Evolutionary conservation across 78 protist genomes (phyloP).

Genomic region (Dictyostelium intermedium): DNA sequence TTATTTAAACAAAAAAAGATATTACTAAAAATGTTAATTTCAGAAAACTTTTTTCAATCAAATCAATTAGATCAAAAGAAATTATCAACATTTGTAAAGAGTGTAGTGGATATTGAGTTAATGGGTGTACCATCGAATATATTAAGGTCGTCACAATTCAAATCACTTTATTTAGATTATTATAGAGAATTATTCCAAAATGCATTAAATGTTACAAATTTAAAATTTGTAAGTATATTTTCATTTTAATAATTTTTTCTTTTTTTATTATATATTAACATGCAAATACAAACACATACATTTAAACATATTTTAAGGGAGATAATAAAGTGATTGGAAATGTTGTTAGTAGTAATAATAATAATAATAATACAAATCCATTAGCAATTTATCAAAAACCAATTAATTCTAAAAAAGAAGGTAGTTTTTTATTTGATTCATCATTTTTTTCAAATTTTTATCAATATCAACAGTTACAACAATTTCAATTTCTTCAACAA

Average conservation of each 20-base stretch:
- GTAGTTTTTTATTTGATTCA: not conserved
- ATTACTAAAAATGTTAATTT: slow-evolving; percentile 36
- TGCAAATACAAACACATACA: not conserved
- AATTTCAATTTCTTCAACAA: not conserved
- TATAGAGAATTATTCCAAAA: slow-evolving; percentile 27
- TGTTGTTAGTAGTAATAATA: too few relatives aligned
- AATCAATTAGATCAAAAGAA: slow-evolving; percentile 22
- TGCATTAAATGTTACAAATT: slow-evolving; percentile 37
- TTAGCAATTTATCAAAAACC: not conserved
- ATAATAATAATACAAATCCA: not conserved
- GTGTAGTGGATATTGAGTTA: slow-evolving; percentile 38
- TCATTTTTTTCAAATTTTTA: not conserved
- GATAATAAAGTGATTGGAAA: not conserved
- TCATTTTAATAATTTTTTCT: too few relatives aligned
- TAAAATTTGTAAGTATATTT: not conserved
- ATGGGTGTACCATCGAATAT: slow-evolving; percentile 21
- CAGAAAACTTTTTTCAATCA: slow-evolving; percentile 36
- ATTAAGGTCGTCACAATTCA: slow-evolving; percentile 27
- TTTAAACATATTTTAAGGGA: not conserved
- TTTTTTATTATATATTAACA: not conserved
- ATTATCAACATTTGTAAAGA: slow-evolving; percentile 23
- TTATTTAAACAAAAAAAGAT: slow-evolving; percentile 45
- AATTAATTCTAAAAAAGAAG: not conserved
- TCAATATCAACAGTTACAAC: slow-evolving; percentile 5
- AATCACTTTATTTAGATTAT: slow-evolving; percentile 32